phyloP scores from a whole-genome alignment of 768 basidiomycete species.

The Pisolithus orientalis region DNA sequence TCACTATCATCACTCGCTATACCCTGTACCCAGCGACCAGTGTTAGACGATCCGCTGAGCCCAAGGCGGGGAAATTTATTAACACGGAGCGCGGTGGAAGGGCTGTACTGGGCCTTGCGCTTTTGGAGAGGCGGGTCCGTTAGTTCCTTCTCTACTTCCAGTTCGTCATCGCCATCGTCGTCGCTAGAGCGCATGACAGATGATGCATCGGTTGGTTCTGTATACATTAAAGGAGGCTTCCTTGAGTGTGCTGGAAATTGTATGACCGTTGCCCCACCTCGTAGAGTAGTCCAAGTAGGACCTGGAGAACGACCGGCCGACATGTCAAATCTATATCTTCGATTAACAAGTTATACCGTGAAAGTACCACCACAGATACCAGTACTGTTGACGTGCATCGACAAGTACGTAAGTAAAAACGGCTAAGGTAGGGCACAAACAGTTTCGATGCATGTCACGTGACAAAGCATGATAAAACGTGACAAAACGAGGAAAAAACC shows the following conservation, averaged over 20 bases:
- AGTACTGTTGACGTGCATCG: too few relatives aligned
- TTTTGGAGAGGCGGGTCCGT: conserved; percentile 14
- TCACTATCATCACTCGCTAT: not conserved
- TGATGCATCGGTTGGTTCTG: conserved; percentile 16
- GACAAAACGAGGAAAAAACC: too few relatives aligned
- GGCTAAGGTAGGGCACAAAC: too few relatives aligned
- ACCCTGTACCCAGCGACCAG: not conserved
- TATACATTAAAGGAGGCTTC: not conserved
- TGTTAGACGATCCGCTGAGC: not conserved
- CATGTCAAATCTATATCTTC: not conserved
- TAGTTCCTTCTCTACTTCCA: conserved; percentile 3
- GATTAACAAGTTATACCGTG: not conserved
- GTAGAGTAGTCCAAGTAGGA: conserved; percentile 22
- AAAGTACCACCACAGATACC: too few relatives aligned
- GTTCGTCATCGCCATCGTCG: conserved; percentile 15
- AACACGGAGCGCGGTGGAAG: conserved; percentile 1
- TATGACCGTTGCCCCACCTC: conserved; percentile 12
- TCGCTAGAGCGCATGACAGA: conserved; percentile 12
- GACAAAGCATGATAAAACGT: too few relatives aligned
- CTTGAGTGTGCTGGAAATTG: not conserved
- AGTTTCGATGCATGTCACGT: too few relatives aligned
- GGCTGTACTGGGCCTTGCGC: conserved; percentile 20
- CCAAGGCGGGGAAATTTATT: conserved; percentile 18
- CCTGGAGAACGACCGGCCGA: conserved; percentile 15
- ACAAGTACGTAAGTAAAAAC: too few relatives aligned